Evolutionary conservation across 345 rosid species (phyloP).

Genomic region (Rhodamnia argentea): DNA sequence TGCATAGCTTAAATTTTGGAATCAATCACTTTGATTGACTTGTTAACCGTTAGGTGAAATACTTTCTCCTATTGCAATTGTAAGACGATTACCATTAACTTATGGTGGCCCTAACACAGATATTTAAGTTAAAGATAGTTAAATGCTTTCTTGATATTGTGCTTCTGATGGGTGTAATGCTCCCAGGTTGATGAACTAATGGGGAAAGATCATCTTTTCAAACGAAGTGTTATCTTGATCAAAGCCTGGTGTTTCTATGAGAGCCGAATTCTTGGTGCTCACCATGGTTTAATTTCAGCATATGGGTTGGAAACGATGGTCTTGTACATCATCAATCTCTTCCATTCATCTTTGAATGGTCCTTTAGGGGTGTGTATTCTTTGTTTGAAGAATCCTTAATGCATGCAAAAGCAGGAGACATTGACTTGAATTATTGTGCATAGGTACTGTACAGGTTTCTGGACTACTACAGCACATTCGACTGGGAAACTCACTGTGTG

Average conservation of each 20-base stretch:
- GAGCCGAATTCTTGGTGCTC: slow-evolving; percentile 89
- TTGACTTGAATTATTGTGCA: not conserved
- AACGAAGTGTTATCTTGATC: slow-evolving; percentile 62
- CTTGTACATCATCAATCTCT: slow-evolving; percentile 61
- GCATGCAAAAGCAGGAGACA: not conserved
- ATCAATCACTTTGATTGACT: not conserved
- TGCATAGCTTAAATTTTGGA: not conserved
- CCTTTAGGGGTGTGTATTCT: slow-evolving; percentile 60
- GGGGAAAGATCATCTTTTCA: slow-evolving; percentile 75
- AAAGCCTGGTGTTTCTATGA: slow-evolving; percentile 98
- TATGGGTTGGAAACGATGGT: slow-evolving; percentile 78
- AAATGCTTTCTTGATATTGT: not conserved
- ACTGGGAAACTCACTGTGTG: slow-evolving; percentile 61
- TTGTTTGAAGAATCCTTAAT: not conserved
- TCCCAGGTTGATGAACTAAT: slow-evolving; percentile 57
- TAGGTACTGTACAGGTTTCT: slow-evolving; percentile 68
- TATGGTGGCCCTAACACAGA: not conserved
- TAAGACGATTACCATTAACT: not conserved
- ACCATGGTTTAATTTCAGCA: slow-evolving; percentile 73
- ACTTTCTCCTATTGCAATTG: not conserved
- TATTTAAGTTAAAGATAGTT: not conserved
- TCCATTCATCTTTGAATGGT: slow-evolving; percentile 52
- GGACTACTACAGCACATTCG: slow-evolving; percentile 73
- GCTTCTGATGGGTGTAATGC: not conserved
- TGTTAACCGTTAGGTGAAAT: not conserved